Evolutionary conservation across 371 early-diverging fungal species (phyloP).

Genomic region (Mortierella sp.): DNA sequence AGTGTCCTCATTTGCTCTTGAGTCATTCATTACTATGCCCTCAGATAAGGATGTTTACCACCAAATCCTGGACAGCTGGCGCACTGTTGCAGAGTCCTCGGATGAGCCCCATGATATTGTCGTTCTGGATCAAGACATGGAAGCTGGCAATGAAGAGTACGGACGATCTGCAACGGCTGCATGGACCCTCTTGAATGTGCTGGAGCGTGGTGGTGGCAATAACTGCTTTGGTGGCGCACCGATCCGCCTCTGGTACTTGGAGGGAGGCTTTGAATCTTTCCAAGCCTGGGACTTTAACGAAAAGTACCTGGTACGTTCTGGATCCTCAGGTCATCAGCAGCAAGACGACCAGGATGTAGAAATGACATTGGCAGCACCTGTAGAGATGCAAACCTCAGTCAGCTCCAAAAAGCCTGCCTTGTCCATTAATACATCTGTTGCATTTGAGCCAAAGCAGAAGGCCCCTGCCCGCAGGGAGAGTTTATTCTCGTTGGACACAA

Average conservation of each 20-base stretch:
- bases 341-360: slow-evolving; percentile 22
- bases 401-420: slow-evolving; percentile 17
- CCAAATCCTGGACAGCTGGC: slow-evolving; percentile 39
- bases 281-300: slow-evolving; percentile 47
- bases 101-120: slow-evolving; percentile 50
- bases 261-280: slow-evolving; percentile 66
- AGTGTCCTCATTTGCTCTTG: slow-evolving; percentile 69
- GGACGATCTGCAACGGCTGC: slow-evolving; percentile 64
- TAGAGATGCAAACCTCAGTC: background rate
- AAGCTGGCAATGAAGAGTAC: slow-evolving; percentile 54
- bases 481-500: slow-evolving; percentile 49
- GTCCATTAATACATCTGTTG: slow-evolving; percentile 27
- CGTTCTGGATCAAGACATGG: slow-evolving; percentile 71
- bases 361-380: slow-evolving; percentile 20
- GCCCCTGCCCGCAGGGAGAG: slow-evolving; percentile 43
- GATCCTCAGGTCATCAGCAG: slow-evolving; percentile 2
- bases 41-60: slow-evolving; percentile 66
- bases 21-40: slow-evolving; percentile 73
- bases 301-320: slow-evolving; percentile 35
- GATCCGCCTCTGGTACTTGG: slow-evolving; percentile 59
- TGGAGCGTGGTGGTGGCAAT: slow-evolving; percentile 60
- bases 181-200: slow-evolving; percentile 71
- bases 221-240: slow-evolving; percentile 60
- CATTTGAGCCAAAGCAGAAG: slow-evolving; percentile 27
- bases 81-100: background rate